Base-by-base conservation (phyloP, 2,329 filamentous ascomycete species). In the Exophiala aquamarina region DNA sequence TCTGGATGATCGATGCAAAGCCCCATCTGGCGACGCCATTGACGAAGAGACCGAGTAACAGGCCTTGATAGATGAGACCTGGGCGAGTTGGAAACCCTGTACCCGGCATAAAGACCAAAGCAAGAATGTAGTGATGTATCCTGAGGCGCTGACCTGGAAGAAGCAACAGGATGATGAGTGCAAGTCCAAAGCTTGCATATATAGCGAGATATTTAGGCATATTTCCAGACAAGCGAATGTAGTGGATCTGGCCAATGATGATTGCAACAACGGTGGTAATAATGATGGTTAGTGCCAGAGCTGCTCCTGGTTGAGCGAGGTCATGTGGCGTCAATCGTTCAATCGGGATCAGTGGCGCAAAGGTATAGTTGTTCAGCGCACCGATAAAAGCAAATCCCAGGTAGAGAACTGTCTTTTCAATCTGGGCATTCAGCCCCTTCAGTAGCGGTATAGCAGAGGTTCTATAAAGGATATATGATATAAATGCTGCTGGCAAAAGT, bases 1-100 rank as follows among this genome's bases (percentile, higher is more conserved):
- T 97, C 68, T 98, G 85, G 13, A 98, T 78, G 37, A 98, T 82
- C 1, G 86, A 79, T 52, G 89, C 91, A 65, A 95, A 98, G 0
- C 91, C 91, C 93, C 93, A 97, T 34, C 92, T 80, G 3, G 91
- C 92, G 50, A 94, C 83, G 42, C 93, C 92, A 64, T 96, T 96
- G 70, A 96, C 84, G 66, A 96, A 97, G 0, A 97, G 77, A 0
- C 93, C 93, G 6, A 97, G 72, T 0, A 98, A 75, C 2, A 98
- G 73, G 9, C 93, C 93, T 66, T 97, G 92, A 62, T 93, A 97
- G 2, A 95, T 67, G 7, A 97, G 74, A 1, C 84, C 85, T 0
- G 89, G 87, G 0, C 93, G 81, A 4, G 88, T 97, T 57, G 95
- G 91, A 66, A 97, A 83, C 43, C 82, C 84, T 0, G 93, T 97